Conservation (phyloP, 768 basidiomycete species). For the Sporobolomyces pararoseus region DNA sequence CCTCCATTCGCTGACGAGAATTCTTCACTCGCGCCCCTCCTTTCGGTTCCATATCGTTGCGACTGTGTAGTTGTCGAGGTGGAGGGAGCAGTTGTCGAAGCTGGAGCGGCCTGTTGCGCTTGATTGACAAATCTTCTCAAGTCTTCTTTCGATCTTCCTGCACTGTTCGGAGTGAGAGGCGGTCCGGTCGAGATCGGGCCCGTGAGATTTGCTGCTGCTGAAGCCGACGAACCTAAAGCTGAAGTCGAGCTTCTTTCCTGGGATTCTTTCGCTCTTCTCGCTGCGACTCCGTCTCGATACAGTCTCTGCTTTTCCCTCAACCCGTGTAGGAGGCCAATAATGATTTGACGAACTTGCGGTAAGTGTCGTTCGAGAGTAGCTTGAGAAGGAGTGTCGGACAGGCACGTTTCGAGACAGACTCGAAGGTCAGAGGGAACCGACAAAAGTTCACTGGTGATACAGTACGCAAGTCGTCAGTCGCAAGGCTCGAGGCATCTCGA, state of each 20-base stretch:
- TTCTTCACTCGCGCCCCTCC: constrained; percentile 12
- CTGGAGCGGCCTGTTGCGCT: constrained; percentile 24
- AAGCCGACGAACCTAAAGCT: background rate
- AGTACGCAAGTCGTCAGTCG: background rate
- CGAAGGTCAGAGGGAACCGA: constrained; percentile 84
- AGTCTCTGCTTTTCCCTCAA: constrained; percentile 85
- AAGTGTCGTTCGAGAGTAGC: constrained; percentile 84
- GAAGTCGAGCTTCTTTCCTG: background rate
- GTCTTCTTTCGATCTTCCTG: constrained; percentile 56
- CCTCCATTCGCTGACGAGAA: no score
- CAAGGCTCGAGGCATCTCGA: constrained; percentile 21
- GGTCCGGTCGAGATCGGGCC: constrained; percentile 12
- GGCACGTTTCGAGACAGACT: constrained; percentile 77
- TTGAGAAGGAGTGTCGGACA: constrained; percentile 78
- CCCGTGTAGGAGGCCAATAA: constrained; percentile 86
- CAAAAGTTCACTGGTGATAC: constrained; percentile 67
- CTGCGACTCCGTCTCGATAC: constrained; percentile 58
- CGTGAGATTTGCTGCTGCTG: constrained; percentile 13
- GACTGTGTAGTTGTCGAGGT: no score
- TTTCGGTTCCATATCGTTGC: background rate
- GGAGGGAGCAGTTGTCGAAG: constrained; percentile 40
- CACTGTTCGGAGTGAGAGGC: constrained; percentile 29
- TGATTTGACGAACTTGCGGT: constrained; percentile 84
- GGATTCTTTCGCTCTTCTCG: constrained; percentile 17
- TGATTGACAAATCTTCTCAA: constrained; percentile 58